Conservation (phyloP, 352 stramenopile species). For the Saprolegnia diclina region DNA sequence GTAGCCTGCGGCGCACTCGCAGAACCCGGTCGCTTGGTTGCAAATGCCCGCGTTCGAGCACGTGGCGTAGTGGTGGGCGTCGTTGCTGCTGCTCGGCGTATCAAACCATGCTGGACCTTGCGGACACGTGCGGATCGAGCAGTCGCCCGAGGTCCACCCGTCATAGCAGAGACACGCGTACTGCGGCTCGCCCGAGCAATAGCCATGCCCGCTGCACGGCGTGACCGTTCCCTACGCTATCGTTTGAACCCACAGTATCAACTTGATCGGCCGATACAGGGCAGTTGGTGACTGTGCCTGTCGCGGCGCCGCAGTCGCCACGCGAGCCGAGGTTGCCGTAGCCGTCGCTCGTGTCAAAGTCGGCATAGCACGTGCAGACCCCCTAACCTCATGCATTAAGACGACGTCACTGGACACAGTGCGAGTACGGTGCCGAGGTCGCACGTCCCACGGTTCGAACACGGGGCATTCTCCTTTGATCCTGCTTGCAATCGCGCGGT, state of each 20-base stretch:
- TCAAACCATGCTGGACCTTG: conserved; percentile 65
- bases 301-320: conserved; percentile 59
- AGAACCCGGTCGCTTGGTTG: conserved; percentile 54
- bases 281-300: conserved; percentile 46
- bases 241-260: background rate
- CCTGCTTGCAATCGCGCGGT: conserved; percentile 61
- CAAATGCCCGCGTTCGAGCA: conserved; percentile 71
- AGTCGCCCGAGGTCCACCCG: conserved; percentile 61
- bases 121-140: conserved; percentile 54
- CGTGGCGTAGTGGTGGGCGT: conserved; percentile 41
- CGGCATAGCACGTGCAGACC: conserved; percentile 79
- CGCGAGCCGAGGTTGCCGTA: conserved; percentile 45
- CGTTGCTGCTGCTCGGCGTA: conserved; percentile 45
- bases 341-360: conserved; percentile 71
- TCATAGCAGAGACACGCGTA: conserved; percentile 61
- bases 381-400: conserved; percentile 30
- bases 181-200: conserved; percentile 57
- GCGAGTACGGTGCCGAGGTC: conserved; percentile 41
- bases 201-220: conserved; percentile 70
- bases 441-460: conserved; percentile 62
- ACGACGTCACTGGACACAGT: background rate
- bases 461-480: conserved; percentile 87
- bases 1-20: conserved; percentile 53
- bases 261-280: conserved; percentile 30
- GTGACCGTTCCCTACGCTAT: conserved; percentile 41